phyloP scores from a whole-genome alignment of 192 early-diverging fungal species.

The Coemansia sp. region DNA sequence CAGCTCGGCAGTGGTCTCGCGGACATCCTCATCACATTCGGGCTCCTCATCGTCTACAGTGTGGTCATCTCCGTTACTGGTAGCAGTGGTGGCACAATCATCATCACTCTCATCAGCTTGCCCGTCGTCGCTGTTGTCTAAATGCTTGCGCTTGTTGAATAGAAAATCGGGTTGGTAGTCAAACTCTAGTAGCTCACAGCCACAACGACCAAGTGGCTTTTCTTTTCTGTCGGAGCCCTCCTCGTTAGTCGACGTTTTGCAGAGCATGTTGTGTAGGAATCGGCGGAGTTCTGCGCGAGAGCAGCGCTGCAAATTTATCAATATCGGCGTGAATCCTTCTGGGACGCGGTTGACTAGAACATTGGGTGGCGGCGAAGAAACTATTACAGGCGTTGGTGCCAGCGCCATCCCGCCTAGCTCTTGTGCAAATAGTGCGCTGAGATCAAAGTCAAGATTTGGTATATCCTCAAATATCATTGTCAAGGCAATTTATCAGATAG shows the following conservation, averaged over 20 bases:
- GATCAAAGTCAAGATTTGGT: conserved; percentile 26
- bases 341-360: conserved; percentile 45
- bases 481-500: not conserved
- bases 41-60: conserved; percentile 3
- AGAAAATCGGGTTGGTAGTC: conserved; percentile 50
- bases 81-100: not conserved
- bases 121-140: conserved; percentile 10
- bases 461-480: conserved; percentile 29
- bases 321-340: conserved; percentile 37
- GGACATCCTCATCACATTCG: not conserved
- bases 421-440: conserved; percentile 31
- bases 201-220: conserved; percentile 28
- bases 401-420: conserved; percentile 34
- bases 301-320: conserved; percentile 42
- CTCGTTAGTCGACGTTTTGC: conserved; percentile 5
- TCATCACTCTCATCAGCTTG: conserved; percentile 6
- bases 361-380: conserved; percentile 21
- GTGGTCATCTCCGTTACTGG: not conserved
- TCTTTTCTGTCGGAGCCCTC: conserved; percentile 8
- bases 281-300: conserved; percentile 35
- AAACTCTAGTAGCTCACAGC: conserved; percentile 48
- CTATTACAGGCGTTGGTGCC: conserved; percentile 26
- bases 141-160: conserved; percentile 35
- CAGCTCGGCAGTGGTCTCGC: conserved; percentile 1
- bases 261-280: conserved; percentile 44